Evolutionary conservation across 2,329 filamentous ascomycete genomes (phyloP), one percentile per base, ranked within the genome.

Genomic region (Colletotrichum filicis): DNA sequence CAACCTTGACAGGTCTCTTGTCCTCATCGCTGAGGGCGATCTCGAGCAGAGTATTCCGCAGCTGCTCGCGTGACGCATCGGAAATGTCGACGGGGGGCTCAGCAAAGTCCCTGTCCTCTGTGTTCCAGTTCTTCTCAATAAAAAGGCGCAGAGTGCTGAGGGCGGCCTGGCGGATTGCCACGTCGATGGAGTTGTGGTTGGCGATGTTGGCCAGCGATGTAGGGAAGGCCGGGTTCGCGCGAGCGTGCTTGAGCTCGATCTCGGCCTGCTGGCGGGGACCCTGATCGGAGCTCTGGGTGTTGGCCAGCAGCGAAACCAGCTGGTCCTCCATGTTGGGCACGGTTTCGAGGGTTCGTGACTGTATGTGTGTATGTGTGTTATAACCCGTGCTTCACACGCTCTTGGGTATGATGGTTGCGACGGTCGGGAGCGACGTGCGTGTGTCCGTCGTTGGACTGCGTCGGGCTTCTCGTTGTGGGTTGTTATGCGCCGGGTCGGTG

Each of bases 241-340:
- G 92, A 75, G 94, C 90, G 76, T 90, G 90, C 81, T 92, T 91
- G 64, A 98, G 90, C 79, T 95, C 93, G 80, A 92, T 88, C 85
- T 99, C 97, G 78, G 97, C 97, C 81, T 94, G 91, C 82, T 94
- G 95, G 82, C 96, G 93, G 70, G 93, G 92, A 68, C 86, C 91
- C 82, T 96, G 92, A 72, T 92, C 90, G 74, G 93, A 79, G 75
- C 92, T 92, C 85, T 97, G 95, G 62, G 95, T 97, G 84, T 95
- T 94, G 79, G 93, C 91, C 76, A 99, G 92, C 82, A 98, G 90
- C 83, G 92, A 92, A 78, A 97, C 92, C 83, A 99, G 91, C 87
- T 97, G 92, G 85, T 97, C 93, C 89, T 98, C 95, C 95, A 98
- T 98, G 79, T 80, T 85, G 35, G 55, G 35, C 37, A 26, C 35